Evolutionary conservation across 2,329 filamentous ascomycete genomes (phyloP), one percentile per base, ranked within the genome.

Genomic region (Beauveria brongniartii): DNA sequence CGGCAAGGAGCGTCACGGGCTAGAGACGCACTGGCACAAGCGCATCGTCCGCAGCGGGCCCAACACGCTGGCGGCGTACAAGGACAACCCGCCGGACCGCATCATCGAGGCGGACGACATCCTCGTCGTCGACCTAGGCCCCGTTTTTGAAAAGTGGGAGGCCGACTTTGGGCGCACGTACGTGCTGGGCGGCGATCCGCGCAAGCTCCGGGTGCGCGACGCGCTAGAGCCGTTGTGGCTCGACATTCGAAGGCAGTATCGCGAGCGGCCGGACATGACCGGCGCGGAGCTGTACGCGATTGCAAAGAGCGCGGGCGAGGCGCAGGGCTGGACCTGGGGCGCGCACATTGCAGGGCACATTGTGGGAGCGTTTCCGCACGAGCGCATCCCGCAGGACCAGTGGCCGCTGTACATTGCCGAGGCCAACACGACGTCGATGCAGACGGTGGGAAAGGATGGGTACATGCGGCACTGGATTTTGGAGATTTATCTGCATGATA

Each of bases 151-250:
- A 55, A 72, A 71, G 0, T 82, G 77, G 77, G 80, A 82, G 65
- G 80, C 80, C 5, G 80, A 82, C 63, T 81, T 81, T 61, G 79
- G 79, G 8, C 77, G 79, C 16, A 82, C 80, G 1, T 82, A 76
- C 63, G 78, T 82, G 3, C 72, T 82, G 0, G 79, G 78, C 3
- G 62, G 74, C 54, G 78, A 82, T 56, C 74, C 76, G 1, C 62
- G 68, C 22, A 82, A 81, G 69, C 70, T 69, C 18, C 71, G 69
- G 55, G 65, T 82, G 16, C 74, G 77, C 2, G 78, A 80, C 60
- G 68, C 75, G 3, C 71, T 81, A 0, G 75, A 80, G 64, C 78
- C 78, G 0, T 69, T 76, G 10, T 82, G 78, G 77, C 64, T 73
- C 4, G 67, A 66, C n/a, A 75, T 80, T 51, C 80, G 79, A 68